These are phyloP conservation scores for Pythium brassicae DNA, from an alignment of 352 stramenopile genomes.

Conservation along the genomic window DNA sequence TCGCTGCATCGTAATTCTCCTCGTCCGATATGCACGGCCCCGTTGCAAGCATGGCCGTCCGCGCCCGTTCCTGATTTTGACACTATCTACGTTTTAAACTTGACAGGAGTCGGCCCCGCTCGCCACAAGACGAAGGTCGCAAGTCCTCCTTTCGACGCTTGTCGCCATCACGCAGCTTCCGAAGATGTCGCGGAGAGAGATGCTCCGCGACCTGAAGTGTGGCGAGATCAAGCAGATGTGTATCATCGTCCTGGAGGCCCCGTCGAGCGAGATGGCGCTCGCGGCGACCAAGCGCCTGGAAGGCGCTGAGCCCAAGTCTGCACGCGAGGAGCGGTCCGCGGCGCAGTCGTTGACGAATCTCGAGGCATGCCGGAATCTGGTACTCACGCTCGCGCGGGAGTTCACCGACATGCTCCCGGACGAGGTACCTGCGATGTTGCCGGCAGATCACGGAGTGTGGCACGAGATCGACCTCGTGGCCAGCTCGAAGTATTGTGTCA, in stretches of 20 bases:
- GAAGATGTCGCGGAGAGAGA: neutral
- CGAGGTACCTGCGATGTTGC: conserved; percentile 10
- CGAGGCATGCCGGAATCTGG: conserved; percentile 2
- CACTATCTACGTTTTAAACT: conserved; percentile 11
- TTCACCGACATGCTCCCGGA: conserved; percentile 13
- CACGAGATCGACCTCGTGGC: conserved; percentile 26
- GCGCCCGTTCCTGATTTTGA: neutral
- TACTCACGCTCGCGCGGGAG: neutral
- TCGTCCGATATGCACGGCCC: no score
- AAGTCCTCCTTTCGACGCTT: neutral
- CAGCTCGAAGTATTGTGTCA: conserved; percentile 25
- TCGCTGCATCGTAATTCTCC: no score
- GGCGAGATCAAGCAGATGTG: conserved; percentile 23
- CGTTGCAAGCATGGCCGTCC: neutral
- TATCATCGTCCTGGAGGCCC: conserved; percentile 1
- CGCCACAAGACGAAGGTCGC: no score
- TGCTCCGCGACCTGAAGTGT: conserved; percentile 15
- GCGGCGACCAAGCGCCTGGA: neutral
- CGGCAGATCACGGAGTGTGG: conserved; percentile 11
- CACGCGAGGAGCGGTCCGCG: conserved; percentile 12
- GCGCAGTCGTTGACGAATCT: conserved; percentile 14
- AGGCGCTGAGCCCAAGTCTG: conserved; percentile 10
- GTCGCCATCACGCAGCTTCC: neutral
- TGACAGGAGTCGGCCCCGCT: neutral
- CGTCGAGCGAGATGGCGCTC: no score